Percentiles rank a stretch among this genome's conserved stretches.
These are phyloP conservation scores for Xylariaceae sp. DNA, from an alignment of 2,329 filamentous ascomycete genomes.

Conservation along the genomic window DNA sequence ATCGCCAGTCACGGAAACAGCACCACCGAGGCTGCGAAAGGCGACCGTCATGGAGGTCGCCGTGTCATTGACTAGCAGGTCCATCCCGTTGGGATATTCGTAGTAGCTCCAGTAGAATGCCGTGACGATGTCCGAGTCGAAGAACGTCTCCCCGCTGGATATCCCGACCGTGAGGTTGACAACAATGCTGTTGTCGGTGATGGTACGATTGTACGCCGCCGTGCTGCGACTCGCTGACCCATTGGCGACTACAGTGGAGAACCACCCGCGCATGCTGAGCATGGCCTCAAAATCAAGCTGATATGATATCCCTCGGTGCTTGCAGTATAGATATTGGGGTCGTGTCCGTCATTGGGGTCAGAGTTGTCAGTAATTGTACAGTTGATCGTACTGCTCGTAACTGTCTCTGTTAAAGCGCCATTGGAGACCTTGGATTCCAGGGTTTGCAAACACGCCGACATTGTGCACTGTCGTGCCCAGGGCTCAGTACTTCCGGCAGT, in stretches of 20 bases:
- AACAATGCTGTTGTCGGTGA: slow-evolving; percentile 25
- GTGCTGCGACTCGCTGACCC: slow-evolving; percentile 28
- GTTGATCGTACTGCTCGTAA: slow-evolving; percentile 20
- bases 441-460: slow-evolving; percentile 31
- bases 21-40: slow-evolving; percentile 29
- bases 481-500: slow-evolving; percentile 22
- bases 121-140: slow-evolving; percentile 35
- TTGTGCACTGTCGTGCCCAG: slow-evolving; percentile 30
- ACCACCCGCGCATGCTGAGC: slow-evolving; percentile 32
- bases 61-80: slow-evolving; percentile 33
- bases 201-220: slow-evolving; percentile 24
- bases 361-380: slow-evolving; percentile 25
- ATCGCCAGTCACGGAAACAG: slow-evolving; percentile 26
- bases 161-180: slow-evolving; percentile 34
- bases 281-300: slow-evolving; percentile 27
- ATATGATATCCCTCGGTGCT: slow-evolving; percentile 17
- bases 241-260: slow-evolving; percentile 27
- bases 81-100: slow-evolving; percentile 32
- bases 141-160: slow-evolving; percentile 30
- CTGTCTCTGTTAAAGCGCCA: slow-evolving; percentile 28
- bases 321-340: slow-evolving; percentile 22
- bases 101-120: slow-evolving; percentile 40
- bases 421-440: slow-evolving; percentile 23
- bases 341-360: slow-evolving; percentile 11
- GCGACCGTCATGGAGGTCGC: slow-evolving; percentile 34